A percentile compares a stretch with the other conserved stretches of the same genome.
Conservation (phyloP, 371 early-diverging fungal species). For the Rhizopus stolonifer region DNA sequence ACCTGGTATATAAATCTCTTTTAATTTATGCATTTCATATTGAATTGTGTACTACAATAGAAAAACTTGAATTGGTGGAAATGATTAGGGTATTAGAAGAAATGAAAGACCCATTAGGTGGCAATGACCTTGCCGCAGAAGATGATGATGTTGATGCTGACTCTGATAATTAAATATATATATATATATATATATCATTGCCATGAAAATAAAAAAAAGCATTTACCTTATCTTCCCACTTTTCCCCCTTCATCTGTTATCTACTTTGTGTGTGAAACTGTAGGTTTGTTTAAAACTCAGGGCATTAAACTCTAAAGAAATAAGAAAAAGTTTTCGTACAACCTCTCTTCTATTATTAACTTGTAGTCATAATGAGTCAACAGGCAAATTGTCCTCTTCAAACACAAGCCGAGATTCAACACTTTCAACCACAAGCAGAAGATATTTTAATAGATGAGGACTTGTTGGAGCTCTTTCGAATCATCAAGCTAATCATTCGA, state of each 20-base stretch:
- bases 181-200: too few relatives aligned
- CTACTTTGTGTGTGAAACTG: background rate
- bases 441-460: conserved; percentile 52
- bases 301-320: background rate
- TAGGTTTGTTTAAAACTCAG: background rate
- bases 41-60: background rate
- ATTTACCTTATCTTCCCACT: too few relatives aligned
- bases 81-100: background rate
- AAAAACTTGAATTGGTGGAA: background rate
- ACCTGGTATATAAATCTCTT: conserved; percentile 18
- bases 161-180: background rate
- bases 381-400: conserved; percentile 7
- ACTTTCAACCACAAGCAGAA: conserved; percentile 39
- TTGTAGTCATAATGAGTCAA: background rate
- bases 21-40: too few relatives aligned
- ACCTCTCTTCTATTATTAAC: background rate
- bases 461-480: conserved; percentile 44
- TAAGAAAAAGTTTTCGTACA: background rate
- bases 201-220: too few relatives aligned
- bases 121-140: background rate
- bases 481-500: conserved; percentile 40
- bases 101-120: background rate
- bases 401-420: conserved; percentile 4
- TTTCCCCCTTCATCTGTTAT: background rate
- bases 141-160: background rate